phyloP scores from a whole-genome alignment of 73 alveolate species.

The Blepharisma japonicum region DNA sequence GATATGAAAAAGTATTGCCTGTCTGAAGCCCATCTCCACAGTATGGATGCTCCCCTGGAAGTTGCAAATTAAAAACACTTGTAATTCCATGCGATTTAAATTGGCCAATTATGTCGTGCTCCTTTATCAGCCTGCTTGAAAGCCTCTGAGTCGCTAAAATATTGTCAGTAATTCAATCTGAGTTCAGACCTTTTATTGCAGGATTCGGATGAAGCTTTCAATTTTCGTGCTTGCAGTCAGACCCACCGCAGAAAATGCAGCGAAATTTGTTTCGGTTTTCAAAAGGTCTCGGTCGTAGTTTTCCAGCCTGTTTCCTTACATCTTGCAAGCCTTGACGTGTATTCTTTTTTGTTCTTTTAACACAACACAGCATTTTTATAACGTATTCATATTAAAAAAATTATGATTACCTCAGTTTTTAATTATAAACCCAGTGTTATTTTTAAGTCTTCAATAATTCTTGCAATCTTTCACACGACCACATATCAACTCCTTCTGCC shows the following conservation, averaged over 20 bases:
- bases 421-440: no score
- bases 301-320: constrained; percentile 1
- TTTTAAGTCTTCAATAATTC: background rate
- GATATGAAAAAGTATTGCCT: constrained; percentile 52
- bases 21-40: constrained; percentile 62
- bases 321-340: background rate
- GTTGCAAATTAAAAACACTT: constrained; percentile 49
- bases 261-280: constrained; percentile 33
- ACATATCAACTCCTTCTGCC: constrained; percentile 7
- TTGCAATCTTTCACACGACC: constrained; percentile 12
- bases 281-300: background rate
- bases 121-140: constrained; percentile 37
- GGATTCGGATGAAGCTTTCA: constrained; percentile 36
- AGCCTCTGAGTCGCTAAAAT: constrained; percentile 65
- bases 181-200: constrained; percentile 64
- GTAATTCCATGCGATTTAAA: constrained; percentile 45
- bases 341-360: background rate
- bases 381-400: no score
- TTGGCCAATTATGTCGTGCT: constrained; percentile 33
- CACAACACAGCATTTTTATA: no score
- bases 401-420: no score
- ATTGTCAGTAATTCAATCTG: constrained; percentile 64
- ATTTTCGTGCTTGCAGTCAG: constrained; percentile 46
- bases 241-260: constrained; percentile 53
- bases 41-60: constrained; percentile 73